Conservation (phyloP, 192 early-diverging fungal genomes). For the Entomortierella parvispora region DNA sequence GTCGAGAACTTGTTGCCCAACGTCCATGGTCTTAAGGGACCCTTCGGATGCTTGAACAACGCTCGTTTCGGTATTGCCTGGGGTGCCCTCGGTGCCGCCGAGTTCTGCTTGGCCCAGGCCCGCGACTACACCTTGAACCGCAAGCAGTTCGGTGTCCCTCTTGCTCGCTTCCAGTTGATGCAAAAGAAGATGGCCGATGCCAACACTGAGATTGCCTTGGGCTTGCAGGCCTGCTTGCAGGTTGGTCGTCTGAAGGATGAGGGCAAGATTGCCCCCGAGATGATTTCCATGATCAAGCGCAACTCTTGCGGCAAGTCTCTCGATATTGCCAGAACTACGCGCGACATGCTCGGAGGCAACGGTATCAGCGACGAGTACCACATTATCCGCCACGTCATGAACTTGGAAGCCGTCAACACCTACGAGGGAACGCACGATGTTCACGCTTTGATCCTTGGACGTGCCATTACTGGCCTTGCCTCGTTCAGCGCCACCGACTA, state of each 20-base stretch:
- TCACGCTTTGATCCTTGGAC: conserved; percentile 92
- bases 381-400: conserved; percentile 93
- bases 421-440: conserved; percentile 98
- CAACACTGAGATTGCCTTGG: conserved; percentile 92
- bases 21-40: conserved; percentile 91
- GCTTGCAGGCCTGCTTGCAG: conserved; percentile 86
- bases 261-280: conserved; percentile 87
- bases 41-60: conserved; percentile 98
- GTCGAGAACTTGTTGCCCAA: conserved; percentile 91
- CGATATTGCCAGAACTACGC: conserved; percentile 87
- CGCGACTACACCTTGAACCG: conserved; percentile 91
- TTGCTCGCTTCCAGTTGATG: conserved; percentile 93
- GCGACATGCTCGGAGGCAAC: conserved; percentile 97
- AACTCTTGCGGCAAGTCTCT: conserved; percentile 96
- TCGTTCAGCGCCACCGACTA: conserved; percentile 66
- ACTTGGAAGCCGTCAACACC: conserved; percentile 93
- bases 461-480: conserved; percentile 93
- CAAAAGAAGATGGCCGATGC: conserved; percentile 98
- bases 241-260: conserved; percentile 95
- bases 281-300: conserved; percentile 96
- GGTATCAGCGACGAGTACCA: conserved; percentile 97
- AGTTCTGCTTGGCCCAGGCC: conserved; percentile 89
- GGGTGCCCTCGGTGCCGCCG: conserved; percentile 96
- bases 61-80: conserved; percentile 97
- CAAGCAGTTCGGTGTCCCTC: conserved; percentile 92